Conservation (phyloP, 805 yeast genomes). For the Candida germanica region DNA sequence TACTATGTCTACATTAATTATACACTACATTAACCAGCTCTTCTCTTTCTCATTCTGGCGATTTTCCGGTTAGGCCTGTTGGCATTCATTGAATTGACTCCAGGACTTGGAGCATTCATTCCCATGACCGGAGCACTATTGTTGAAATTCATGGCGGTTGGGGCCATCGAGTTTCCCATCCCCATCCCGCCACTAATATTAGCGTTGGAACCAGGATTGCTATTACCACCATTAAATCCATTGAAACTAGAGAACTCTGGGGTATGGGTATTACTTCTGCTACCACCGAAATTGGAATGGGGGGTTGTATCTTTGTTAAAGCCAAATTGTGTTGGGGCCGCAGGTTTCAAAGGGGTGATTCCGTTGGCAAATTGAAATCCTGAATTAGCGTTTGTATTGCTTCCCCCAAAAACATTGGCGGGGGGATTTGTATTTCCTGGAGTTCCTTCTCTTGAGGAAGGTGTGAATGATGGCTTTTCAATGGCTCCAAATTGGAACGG, state of each 20-base stretch:
- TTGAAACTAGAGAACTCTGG: slow-evolving; percentile 4
- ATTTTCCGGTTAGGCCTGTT: slow-evolving; percentile 22
- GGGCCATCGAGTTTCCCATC: background rate
- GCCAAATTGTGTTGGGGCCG: slow-evolving; percentile 4
- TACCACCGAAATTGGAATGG: background rate
- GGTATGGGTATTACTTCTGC: slow-evolving; percentile 6
- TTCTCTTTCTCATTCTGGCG: slow-evolving; percentile 35
- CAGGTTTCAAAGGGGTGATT: slow-evolving; percentile 13
- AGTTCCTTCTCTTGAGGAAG: slow-evolving; percentile 7
- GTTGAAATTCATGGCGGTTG: background rate
- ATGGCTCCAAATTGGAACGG: slow-evolving; percentile 22
- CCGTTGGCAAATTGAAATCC: slow-evolving; percentile 11
- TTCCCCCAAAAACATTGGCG: background rate
- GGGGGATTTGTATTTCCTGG: slow-evolving; percentile 1
- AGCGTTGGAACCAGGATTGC: background rate
- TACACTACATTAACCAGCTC: slow-evolving; percentile 11
- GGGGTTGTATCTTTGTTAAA: slow-evolving; percentile 9
- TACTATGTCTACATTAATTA: background rate
- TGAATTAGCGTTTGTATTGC: background rate
- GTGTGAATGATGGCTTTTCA: slow-evolving; percentile 23
- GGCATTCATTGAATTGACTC: slow-evolving; percentile 1
- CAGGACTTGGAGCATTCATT: background rate
- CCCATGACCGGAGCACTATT: slow-evolving; percentile 1
- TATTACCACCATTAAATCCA: background rate
- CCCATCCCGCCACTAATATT: background rate